Evolutionary conservation across 1,284 basidiomycete genomes (phyloP).

Genomic region (Marasmius oreades): DNA sequence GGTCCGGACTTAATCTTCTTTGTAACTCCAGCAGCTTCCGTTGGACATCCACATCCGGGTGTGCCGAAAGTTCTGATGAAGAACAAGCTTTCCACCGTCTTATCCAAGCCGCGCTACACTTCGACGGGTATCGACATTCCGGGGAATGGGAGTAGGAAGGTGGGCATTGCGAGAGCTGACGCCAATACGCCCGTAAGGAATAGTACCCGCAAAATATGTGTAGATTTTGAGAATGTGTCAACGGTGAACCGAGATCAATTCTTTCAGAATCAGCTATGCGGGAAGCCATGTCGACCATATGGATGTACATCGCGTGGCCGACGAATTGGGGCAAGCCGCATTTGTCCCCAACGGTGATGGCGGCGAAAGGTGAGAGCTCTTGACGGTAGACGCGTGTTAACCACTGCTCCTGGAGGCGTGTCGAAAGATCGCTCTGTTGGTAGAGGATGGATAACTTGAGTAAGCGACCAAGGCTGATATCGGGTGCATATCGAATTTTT

Average conservation of each 20-base stretch:
- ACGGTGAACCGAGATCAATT: constrained; percentile 1
- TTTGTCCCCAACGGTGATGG: constrained; percentile 7
- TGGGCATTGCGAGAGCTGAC: constrained; percentile 6
- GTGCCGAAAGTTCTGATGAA: background rate
- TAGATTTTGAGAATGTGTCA: constrained; percentile 5
- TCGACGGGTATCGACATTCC: constrained; percentile 5
- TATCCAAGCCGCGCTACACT: constrained; percentile 3
- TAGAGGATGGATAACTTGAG: background rate
- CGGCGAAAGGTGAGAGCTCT: constrained; percentile 6
- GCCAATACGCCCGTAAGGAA: constrained; percentile 11
- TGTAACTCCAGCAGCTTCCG: constrained; percentile 8
- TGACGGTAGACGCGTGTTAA: constrained; percentile 5
- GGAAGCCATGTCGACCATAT: constrained; percentile 8
- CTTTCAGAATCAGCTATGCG: constrained; percentile 2
- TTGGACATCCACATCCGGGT: constrained; percentile 6
- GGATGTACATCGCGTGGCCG: constrained; percentile 11
- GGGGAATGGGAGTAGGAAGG: constrained; percentile 8
- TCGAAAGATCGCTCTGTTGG: background rate
- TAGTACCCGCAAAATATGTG: constrained; percentile 11
- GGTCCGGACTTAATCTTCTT: constrained; percentile 1
- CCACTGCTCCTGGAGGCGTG: background rate
- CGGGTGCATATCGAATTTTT: background rate
- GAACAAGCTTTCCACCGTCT: background rate
- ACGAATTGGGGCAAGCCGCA: constrained; percentile 6
- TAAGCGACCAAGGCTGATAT: background rate